Evolutionary conservation across 1,284 basidiomycete species (phyloP).

Genomic region (Paramarasmius palmivorus): DNA sequence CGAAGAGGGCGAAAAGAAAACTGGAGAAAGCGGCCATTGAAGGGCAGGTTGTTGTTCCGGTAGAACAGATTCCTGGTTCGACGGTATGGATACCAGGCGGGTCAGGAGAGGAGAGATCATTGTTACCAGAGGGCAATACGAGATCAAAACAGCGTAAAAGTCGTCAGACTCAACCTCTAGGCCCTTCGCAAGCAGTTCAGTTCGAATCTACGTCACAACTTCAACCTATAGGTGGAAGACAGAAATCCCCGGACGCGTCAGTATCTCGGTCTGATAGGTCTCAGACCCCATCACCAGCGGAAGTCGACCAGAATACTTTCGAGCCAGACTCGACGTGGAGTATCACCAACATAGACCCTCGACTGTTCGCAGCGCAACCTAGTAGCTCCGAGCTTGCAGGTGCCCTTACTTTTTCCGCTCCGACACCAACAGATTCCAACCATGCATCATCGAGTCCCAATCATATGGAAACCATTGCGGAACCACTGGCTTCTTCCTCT

Average conservation of each 20-base stretch:
- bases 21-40: conserved; percentile 47
- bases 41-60: conserved; percentile 24
- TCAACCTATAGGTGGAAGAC: not conserved
- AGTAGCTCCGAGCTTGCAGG: conserved; percentile 41
- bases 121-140: not conserved
- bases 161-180: not conserved
- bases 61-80: conserved; percentile 10
- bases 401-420: conserved; percentile 34
- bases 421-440: not conserved
- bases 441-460: too few species aligned
- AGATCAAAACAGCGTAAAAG: not conserved
- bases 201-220: not conserved
- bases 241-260: too few species aligned
- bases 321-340: conserved; percentile 16
- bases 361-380: conserved; percentile 26
- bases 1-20: conserved; percentile 51
- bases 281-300: too few species aligned
- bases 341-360: conserved; percentile 31
- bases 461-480: not conserved
- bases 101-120: not conserved
- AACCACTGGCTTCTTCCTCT: not conserved
- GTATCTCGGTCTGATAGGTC: too few species aligned
- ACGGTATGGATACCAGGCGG: conserved; percentile 29
- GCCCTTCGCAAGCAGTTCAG: not conserved
- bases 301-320: too few species aligned